Evolutionary conservation across 1,284 basidiomycete genomes (phyloP), one percentile per base, ranked within the genome.

Genomic region (Rhodotorula sp.): DNA sequence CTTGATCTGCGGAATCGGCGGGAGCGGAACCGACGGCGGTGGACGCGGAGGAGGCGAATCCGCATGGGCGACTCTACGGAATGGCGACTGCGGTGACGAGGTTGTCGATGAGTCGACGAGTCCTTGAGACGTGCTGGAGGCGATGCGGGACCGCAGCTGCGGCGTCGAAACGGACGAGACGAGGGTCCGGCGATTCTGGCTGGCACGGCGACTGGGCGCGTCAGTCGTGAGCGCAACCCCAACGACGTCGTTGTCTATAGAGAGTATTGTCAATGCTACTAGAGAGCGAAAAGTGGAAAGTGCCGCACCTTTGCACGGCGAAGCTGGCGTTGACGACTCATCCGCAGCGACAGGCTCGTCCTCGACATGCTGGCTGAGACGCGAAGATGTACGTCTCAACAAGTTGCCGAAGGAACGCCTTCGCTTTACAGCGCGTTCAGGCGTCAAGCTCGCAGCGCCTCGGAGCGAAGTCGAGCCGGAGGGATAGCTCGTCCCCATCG

Each of bases 211-310:
- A 11, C 58, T 64, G 7, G 68, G 68, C 8, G 53, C 53, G 36
- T 71, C 66, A 11, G 70, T 67, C 22, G 54, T 64, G 10, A 71
- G 39, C 7, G 70, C 70, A 15, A 65, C 55, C 8, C 66, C 70
- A 22, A 67, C 55, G n/a, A 36, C 55, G 11, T 44, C 55, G 4
- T 49, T 11, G 4, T 3, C 10, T 0, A 13, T 19, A 24, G 48
- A 20, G 15, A 48, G 9, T 3, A 13, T n/a, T 10, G 22, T 27
- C 24, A 49, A 8, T 20, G 6, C 2, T 10, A 9, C n/a, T 20
- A 8, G 11, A 24, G 7, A 63, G 60, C 34, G 27, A 17, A 52
- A 36, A 62, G 39, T 15, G 39, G 13, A n/a, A 44, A 44, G 39
- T 44, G 13, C 13, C 39, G 5, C 5, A 44, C 39, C 9, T 17